phyloP scores from a whole-genome alignment of 2,329 filamentous ascomycete genomes.

The Aspergillus proliferans region DNA sequence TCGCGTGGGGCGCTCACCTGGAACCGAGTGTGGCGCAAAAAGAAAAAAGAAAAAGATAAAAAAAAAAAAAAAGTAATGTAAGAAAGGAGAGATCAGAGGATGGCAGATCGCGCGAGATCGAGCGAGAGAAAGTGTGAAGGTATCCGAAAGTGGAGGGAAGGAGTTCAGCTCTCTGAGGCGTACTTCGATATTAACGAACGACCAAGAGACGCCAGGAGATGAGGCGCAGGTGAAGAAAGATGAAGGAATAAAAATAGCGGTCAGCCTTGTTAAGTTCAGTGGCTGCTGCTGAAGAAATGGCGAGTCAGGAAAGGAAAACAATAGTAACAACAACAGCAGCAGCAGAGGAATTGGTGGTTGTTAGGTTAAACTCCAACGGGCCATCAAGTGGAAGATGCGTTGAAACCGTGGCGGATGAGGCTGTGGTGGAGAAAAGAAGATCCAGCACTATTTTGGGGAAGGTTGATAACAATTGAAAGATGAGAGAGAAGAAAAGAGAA shows the following conservation, averaged over 20 bases:
- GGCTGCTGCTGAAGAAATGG: not conserved
- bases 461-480: not conserved
- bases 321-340: not conserved
- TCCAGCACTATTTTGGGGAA: not conserved
- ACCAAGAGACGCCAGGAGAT: slow-evolving; percentile 9
- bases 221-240: slow-evolving; percentile 4
- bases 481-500: not conserved
- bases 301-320: not conserved
- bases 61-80: not conserved
- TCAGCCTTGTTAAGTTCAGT: slow-evolving; percentile 11
- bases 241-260: slow-evolving; percentile 22
- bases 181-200: not conserved
- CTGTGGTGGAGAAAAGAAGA: slow-evolving; percentile 1
- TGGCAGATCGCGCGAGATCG: not conserved
- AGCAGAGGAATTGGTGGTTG: not conserved
- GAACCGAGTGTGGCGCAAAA: slow-evolving; percentile 42
- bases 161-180: slow-evolving; percentile 28
- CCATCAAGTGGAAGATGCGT: slow-evolving; percentile 2
- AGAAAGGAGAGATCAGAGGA: not conserved
- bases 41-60: not conserved
- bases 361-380: slow-evolving; percentile 1
- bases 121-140: slow-evolving; percentile 10
- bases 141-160: slow-evolving; percentile 2
- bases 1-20: slow-evolving; percentile 34
- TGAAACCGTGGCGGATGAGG: slow-evolving; percentile 1